Evolutionary conservation across 768 basidiomycete species (phyloP).

Genomic region (Suillus tomentosus): DNA sequence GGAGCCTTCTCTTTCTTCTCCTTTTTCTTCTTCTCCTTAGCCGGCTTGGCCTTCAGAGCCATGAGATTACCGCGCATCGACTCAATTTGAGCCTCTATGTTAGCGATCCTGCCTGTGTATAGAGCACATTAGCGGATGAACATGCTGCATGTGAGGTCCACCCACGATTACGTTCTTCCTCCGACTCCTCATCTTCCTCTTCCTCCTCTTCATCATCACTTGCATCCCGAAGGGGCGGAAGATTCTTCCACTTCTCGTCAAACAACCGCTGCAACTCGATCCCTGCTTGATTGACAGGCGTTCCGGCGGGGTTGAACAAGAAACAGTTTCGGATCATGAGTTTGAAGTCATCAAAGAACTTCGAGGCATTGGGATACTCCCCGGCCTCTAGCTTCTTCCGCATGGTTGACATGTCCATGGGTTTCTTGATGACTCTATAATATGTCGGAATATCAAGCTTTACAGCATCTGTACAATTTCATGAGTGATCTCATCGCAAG

Average conservation of each 20-base stretch:
- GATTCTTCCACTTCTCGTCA: conserved; percentile 85
- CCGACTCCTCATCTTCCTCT: conserved; percentile 62
- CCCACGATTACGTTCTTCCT: conserved; percentile 67
- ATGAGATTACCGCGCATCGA: conserved; percentile 71
- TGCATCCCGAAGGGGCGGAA: conserved; percentile 62
- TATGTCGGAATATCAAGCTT: conserved; percentile 83
- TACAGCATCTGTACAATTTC: conserved; percentile 58
- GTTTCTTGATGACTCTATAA: conserved; percentile 85
- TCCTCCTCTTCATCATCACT: conserved; percentile 66
- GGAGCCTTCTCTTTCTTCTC: conserved; percentile 60
- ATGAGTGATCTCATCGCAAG: no score
- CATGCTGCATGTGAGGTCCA: conserved; percentile 4
- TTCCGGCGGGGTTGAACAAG: conserved; percentile 86
- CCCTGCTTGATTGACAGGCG: conserved; percentile 85
- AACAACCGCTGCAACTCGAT: conserved; percentile 84
- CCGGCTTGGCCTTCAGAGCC: conserved; percentile 56
- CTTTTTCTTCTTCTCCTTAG: conserved; percentile 72
- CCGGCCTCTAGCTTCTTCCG: conserved; percentile 77
- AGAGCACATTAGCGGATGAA: conserved; percentile 19
- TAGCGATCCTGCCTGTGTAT: conserved; percentile 63
- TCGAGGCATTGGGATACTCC: conserved; percentile 75
- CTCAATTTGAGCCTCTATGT: conserved; percentile 83
- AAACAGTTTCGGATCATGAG: conserved; percentile 95
- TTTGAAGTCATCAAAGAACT: conserved; percentile 90
- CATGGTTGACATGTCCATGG: conserved; percentile 95